A percentile compares a stretch with the other conserved stretches of the same genome.
Conservation (phyloP, 2,329 filamentous ascomycete species). For the Aspergillus ibericus region DNA sequence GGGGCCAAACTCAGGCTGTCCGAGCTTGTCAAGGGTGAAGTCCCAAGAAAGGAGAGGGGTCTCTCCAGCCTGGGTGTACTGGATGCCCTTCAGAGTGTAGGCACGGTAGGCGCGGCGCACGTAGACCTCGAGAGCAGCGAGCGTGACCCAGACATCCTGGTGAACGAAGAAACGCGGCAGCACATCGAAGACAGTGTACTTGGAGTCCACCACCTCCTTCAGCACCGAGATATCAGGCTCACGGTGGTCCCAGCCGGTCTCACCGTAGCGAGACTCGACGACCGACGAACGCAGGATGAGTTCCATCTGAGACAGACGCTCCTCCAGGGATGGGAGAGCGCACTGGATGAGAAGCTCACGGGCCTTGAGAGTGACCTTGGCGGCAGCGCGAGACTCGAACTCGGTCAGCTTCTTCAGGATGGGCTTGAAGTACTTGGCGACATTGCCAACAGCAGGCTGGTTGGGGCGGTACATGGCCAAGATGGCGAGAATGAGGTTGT, state of each 20-base stretch:
- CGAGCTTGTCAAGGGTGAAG: constrained; percentile 90
- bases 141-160: constrained; percentile 87
- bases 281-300: constrained; percentile 96
- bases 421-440: constrained; percentile 82
- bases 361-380: constrained; percentile 96
- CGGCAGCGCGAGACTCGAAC: constrained; percentile 79
- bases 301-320: constrained; percentile 95
- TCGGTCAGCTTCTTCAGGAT: constrained; percentile 85
- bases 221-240: constrained; percentile 87
- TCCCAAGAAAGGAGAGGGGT: constrained; percentile 89
- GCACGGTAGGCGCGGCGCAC: constrained; percentile 95
- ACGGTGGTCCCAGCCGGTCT: constrained; percentile 94
- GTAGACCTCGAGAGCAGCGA: constrained; percentile 94
- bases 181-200: constrained; percentile 97
- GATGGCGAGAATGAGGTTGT: constrained; percentile 86
- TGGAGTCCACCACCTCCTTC: constrained; percentile 97
- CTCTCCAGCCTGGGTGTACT: constrained; percentile 72
- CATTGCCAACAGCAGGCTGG: constrained; percentile 83
- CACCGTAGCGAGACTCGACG: constrained; percentile 93
- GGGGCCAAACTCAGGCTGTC: constrained; percentile 84
- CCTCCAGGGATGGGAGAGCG: constrained; percentile 90
- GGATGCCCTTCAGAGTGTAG: constrained; percentile 83
- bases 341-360: constrained; percentile 97
- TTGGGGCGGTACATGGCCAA: constrained; percentile 94
- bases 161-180: constrained; percentile 93